These are phyloP conservation scores for Melastoma malabathricum DNA, from an alignment of 345 rosid species.

Conservation along the genomic window DNA sequence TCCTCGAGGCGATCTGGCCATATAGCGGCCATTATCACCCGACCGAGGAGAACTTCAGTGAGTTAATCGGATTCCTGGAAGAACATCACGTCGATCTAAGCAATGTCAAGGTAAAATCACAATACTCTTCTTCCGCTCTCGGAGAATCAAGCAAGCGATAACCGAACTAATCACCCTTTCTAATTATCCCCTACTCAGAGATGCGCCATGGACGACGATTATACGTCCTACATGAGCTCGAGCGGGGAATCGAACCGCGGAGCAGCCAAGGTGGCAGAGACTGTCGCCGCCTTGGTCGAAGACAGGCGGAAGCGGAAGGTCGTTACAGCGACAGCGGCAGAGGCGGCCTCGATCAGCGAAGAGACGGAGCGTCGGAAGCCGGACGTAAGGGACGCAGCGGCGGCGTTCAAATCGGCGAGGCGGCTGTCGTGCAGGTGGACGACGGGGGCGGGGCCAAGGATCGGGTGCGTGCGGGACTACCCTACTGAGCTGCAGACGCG, in stretches of 20 bases:
- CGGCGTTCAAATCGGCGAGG: constrained; percentile 11
- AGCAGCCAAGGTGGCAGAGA: neutral
- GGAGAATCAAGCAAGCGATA: too few species aligned
- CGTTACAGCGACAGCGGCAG: too few species aligned
- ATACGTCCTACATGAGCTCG: constrained; percentile 2
- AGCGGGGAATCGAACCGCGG: constrained; percentile 16
- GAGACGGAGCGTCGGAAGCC: too few species aligned
- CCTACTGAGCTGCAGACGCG: constrained; percentile 48
- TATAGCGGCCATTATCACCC: constrained; percentile 97
- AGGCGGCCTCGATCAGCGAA: too few species aligned
- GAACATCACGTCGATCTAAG: constrained; percentile 64
- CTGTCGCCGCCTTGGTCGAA: too few species aligned
- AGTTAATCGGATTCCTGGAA: constrained; percentile 51
- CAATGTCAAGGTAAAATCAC: constrained; percentile 52
- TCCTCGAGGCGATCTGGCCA: constrained; percentile 84
- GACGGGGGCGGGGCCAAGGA: constrained; percentile 68
- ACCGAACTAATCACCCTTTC: too few species aligned
- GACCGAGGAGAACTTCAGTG: constrained; percentile 76
- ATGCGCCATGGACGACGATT: constrained; percentile 60
- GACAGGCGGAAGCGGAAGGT: too few species aligned
- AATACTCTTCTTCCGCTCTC: too few species aligned
- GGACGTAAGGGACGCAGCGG: neutral
- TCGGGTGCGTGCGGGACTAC: constrained; percentile 82
- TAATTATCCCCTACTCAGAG: constrained; percentile 20
- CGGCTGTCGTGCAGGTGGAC: constrained; percentile 59